A percentile compares a stretch with the other conserved stretches of the same genome.
These are phyloP conservation scores for Lepraria neglecta DNA, from an alignment of 495 filamentous ascomycete genomes.

Conservation along the genomic window DNA sequence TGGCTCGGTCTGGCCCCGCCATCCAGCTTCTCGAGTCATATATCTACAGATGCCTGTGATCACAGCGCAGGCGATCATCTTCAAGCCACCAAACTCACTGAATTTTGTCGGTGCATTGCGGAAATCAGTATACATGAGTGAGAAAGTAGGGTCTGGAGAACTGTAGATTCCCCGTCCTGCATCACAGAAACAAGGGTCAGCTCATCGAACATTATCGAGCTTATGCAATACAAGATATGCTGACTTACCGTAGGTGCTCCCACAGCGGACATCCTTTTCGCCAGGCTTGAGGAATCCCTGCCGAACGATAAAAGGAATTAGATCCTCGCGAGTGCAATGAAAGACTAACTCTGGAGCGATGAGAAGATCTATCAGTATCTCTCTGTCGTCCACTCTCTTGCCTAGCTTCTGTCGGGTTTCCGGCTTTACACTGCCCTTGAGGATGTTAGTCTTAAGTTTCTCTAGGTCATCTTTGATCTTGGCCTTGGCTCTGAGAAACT, in stretches of 20 bases:
- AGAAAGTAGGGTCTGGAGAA: neutral
- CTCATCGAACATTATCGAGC: no score
- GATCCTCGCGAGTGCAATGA: constrained; percentile 35
- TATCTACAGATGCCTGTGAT: no score
- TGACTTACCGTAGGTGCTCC: no score
- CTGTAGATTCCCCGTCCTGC: constrained; percentile 15
- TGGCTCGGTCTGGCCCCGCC: no score
- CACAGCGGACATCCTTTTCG: no score
- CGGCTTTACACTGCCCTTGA: neutral
- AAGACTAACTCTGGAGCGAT: constrained; percentile 25
- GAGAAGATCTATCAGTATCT: neutral
- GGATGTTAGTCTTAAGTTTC: constrained; percentile 25
- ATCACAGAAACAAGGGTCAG: constrained; percentile 22
- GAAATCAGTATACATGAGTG: neutral
- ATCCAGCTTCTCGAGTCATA: no score
- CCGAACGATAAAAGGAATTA: constrained; percentile 40
- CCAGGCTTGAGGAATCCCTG: constrained; percentile 39
- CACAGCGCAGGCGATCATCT: constrained; percentile 24
- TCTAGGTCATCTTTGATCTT: constrained; percentile 31
- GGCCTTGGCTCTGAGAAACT: constrained; percentile 25
- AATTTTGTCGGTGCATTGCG: neutral
- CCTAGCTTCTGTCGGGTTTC: neutral
- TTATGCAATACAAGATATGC: no score
- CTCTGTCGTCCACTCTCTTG: neutral
- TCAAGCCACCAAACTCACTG: constrained; percentile 8